Base-by-base conservation (phyloP, 164 flowering plant species). In the Tetracentron sinense region DNA sequence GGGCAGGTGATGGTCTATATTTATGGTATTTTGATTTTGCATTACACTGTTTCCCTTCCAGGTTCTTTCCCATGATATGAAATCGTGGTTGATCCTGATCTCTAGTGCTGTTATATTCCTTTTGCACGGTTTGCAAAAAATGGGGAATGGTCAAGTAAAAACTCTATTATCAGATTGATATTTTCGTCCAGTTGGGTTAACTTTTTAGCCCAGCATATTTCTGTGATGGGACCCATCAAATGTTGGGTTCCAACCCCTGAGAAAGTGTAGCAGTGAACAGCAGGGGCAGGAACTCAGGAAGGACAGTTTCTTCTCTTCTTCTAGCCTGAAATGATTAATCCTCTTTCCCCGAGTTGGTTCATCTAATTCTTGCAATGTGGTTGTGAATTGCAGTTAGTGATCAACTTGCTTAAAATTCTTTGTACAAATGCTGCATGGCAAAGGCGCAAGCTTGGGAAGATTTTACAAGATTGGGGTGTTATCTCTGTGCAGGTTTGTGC, bases 371-470 rank as follows among this genome's bases (percentile, higher is more conserved):
- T 69, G 27, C 30, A 23, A 38, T 61, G 8, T 52, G 52, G 29
- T 67, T 61, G 7, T 64, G 38, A 47, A 11, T 29, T 78, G 83
- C 89, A 94, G 99, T 71, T 90, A 49, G 77, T 82, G 48, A 76
- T 84, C 66, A 87, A 79, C 75, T 78, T 92, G 81, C 87, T 95
- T 56, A 88, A 79, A 83, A 78, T 88, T 71, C 85, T 95, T 25
- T 92, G 97, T 69, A 82, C 99, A 61, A 95, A 95, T 82, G 58
- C 83, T 72, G 89, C 99, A 56, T 95, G 99, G 99, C 97, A 92
- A 83, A 82, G 99, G 75, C 97, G 97, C 52, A 91, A 95, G 75
- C 94, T 95, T 73, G 99, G 99, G 56, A 95, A 89, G 69, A 81
- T 90, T 68, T 72, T 95, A 69, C 93, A 95, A 71, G 99, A 95